These are phyloP conservation scores for Rhizopogon sp. DNA, from an alignment of 768 basidiomycete genomes.

Conservation along the genomic window DNA sequence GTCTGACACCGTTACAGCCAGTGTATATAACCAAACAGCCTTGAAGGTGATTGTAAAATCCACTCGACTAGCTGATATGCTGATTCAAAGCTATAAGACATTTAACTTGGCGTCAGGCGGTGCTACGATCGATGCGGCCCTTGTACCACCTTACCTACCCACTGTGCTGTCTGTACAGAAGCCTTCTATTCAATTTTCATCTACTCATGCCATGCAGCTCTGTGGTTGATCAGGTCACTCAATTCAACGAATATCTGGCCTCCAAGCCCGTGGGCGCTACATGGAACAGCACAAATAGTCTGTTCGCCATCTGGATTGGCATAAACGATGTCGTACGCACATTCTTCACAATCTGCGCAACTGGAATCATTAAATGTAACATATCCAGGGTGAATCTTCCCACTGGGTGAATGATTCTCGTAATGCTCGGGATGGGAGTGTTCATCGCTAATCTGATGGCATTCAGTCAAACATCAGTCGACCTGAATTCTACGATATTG, in stretches of 20 bases:
- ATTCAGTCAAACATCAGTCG: constrained; percentile 19
- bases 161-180: constrained; percentile 45
- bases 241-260: constrained; percentile 45
- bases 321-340: constrained; percentile 57
- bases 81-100: constrained; percentile 29
- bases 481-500: constrained; percentile 16
- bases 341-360: neutral
- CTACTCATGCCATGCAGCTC: constrained; percentile 11
- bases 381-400: constrained; percentile 2
- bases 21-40: constrained; percentile 50
- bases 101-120: constrained; percentile 68
- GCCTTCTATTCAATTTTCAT: neutral
- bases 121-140: constrained; percentile 55
- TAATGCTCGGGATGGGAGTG: neutral
- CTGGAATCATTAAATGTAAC: neutral
- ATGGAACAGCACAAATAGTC: constrained; percentile 51
- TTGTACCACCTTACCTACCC: constrained; percentile 49
- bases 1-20: constrained; percentile 27
- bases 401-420: constrained; percentile 13
- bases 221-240: constrained; percentile 51
- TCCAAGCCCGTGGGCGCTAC: constrained; percentile 44
- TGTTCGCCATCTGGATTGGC: constrained; percentile 70
- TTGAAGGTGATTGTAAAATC: constrained; percentile 34
- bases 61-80: neutral
- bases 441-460: neutral